Evolutionary conservation across 192 early-diverging fungal species (phyloP), one percentile per base, ranked within the genome.

Genomic region (Backusella australiensis): DNA sequence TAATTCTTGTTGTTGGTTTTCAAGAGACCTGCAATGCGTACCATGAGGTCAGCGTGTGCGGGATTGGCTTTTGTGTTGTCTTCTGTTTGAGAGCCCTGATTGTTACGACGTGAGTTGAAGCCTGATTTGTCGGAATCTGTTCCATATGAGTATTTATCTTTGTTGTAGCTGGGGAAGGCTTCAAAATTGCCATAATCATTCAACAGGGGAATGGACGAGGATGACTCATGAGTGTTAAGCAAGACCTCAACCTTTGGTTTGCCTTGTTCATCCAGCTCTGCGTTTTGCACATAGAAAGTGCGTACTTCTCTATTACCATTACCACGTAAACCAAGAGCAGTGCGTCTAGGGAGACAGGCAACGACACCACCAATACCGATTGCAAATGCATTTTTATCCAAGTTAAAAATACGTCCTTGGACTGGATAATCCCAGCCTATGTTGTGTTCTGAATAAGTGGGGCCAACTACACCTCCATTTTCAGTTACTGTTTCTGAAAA

Each of bases 341-440:
- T 80, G 34, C 82, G 63, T 6, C 70, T 71, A 9, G 85, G 85
- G 44, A 93, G 75, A 8, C 67, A 63, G 14, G 88, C 91, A 23
- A 91, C 80, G 14, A 93, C 84, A 38, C 93, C 93, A 41, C 85
- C 85, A 52, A 94, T 85, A 32, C 91, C 93, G 38, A 92, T 87
- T 36, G 88, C 81, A 59, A 85, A 90, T 29, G 79, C 77, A 19
- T 79, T 75, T 14, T 68, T 76, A 14, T 78, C 74, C 19, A 66
- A 71, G 73, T 89, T 90, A 15, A 94, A 77, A 35, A 90, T 82
- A 69, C 93, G 90, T 67, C 93, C 93, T 69, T 90, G 80, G 1
- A 94, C 88, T 8, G 74, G 65, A 35, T 74, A 74, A 56, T 74
- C 56, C 72, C 72, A 74, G 9, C 67, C 77, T 17, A 8, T 34